Base-by-base conservation (phyloP, 2,329 filamentous ascomycete genomes). In the Zalaria sp. region DNA sequence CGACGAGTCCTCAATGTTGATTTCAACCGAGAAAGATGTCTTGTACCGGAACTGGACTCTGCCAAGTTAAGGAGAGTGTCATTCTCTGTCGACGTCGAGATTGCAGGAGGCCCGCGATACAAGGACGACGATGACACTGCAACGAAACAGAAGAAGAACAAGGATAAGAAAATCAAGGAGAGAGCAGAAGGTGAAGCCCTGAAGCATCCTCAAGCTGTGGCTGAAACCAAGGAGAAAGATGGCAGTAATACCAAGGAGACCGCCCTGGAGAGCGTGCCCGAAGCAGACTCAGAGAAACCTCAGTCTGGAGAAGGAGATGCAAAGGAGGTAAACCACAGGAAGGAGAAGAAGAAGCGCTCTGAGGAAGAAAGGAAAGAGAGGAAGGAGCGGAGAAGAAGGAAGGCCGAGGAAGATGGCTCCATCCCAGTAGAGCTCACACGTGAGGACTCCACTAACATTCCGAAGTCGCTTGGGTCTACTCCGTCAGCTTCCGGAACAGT, bases 71-170 rank as follows among this genome's bases (percentile, higher is more conserved):
- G 86, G 41, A 77, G 87, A 41, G 91, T 98, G 0, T 83, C 89
- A 0, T 98, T 98, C 56, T 94, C 85, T 52, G 91, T 98, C 3
- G 91, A 98, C 55, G 88, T 98, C 4, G 91, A 98, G 60, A 93
- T 98, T 55, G 89, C 89, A 3, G 85, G 87, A 0, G 79, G 85
- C 55, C 85, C 88, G 25, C 79, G 77, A 51, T 91, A 93, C 51
- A 64, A 58, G 37, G 63, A 68, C 9, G 83, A 91, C 3, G 47
- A 49, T 7, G 39, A 9, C 27, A 35, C 38, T 9, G 25, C 18
- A 4, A 54, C 60, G n/a, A 63, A 65, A 35, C 73, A 73, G 43
- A 73, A 73, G 54, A 72, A 69, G 46, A 67, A 75, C 25, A 83
- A 79, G 55, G 76, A 74, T 44, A 81, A 74, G 53, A 63, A 66